Conservation (phyloP, 2,329 filamentous ascomycete genomes). For the Stenocarpella maydis region DNA sequence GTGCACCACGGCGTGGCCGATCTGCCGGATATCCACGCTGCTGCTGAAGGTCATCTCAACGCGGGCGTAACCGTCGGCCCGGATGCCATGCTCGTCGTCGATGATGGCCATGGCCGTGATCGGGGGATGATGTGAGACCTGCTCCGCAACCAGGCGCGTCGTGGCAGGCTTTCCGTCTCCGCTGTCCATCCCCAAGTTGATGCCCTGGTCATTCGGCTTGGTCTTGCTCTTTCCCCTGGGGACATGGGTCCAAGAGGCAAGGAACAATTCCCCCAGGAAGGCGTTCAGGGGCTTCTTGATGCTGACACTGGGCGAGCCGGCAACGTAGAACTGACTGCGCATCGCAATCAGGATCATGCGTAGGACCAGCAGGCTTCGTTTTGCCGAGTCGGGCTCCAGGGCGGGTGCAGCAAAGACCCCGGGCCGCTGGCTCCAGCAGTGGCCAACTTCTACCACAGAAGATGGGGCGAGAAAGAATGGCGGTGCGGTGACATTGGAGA, state of each 20-base stretch:
- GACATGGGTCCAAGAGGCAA: conserved; percentile 50
- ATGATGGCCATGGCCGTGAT: conserved; percentile 61
- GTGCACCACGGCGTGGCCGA: conserved; percentile 58
- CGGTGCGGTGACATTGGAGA: conserved; percentile 60
- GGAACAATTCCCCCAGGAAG: conserved; percentile 60
- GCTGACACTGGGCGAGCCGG: conserved; percentile 53
- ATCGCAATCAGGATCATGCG: conserved; percentile 57
- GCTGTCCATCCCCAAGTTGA: conserved; percentile 36
- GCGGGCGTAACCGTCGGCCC: conserved; percentile 59
- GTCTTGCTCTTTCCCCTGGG: conserved; percentile 32
- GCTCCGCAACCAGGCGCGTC: conserved; percentile 52
- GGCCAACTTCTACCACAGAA: conserved; percentile 60
- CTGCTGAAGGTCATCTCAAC: conserved; percentile 62
- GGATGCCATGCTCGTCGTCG: conserved; percentile 52
- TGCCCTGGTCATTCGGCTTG: background rate
- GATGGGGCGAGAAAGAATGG: conserved; percentile 57
- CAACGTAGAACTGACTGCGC: conserved; percentile 57
- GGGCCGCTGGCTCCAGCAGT: conserved; percentile 59
- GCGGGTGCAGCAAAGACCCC: conserved; percentile 57
- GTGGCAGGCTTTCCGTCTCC: conserved; percentile 44
- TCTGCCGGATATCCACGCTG: conserved; percentile 57
- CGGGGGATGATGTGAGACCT: conserved; percentile 62
- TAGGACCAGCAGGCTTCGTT: conserved; percentile 55
- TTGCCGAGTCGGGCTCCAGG: conserved; percentile 51
- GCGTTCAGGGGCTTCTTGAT: conserved; percentile 64